These are phyloP conservation scores for Penicillium sclerotigenum DNA, from an alignment of 2,329 filamentous ascomycete species.

Conservation along the genomic window DNA sequence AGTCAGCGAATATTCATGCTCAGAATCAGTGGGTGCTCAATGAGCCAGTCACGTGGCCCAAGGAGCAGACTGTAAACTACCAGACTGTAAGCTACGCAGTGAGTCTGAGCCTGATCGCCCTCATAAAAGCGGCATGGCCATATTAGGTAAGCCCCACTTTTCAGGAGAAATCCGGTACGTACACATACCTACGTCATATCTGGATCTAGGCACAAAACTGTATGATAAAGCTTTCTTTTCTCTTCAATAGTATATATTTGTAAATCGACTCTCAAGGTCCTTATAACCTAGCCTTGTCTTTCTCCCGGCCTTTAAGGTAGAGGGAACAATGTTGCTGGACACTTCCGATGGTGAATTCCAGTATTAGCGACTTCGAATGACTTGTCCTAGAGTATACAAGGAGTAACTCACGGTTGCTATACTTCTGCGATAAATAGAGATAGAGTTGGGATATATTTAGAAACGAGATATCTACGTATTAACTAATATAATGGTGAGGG, in stretches of 20 bases:
- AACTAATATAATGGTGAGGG: background rate
- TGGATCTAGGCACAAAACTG: background rate
- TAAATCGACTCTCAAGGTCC: no score
- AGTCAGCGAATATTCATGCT: no score
- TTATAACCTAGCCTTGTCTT: constrained; percentile 12
- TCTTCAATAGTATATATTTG: background rate
- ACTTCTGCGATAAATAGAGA: background rate
- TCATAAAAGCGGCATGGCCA: no score
- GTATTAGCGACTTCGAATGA: background rate
- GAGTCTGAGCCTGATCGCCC: no score
- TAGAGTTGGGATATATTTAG: background rate
- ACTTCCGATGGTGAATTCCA: constrained; percentile 1
- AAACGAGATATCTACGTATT: background rate
- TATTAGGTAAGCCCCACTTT: no score
- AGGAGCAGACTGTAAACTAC: no score
- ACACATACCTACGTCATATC: constrained; percentile 12
- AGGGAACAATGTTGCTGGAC: constrained; percentile 21
- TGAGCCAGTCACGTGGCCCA: no score
- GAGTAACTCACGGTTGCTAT: constrained; percentile 1
- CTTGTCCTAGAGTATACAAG: background rate
- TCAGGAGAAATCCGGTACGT: no score
- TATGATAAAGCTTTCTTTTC: background rate
- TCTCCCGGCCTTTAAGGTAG: constrained; percentile 21
- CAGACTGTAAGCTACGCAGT: no score
- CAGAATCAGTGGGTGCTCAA: no score